These are phyloP conservation scores for Senna siamea DNA, from an alignment of 306 rosid species.

Conservation along the genomic window DNA sequence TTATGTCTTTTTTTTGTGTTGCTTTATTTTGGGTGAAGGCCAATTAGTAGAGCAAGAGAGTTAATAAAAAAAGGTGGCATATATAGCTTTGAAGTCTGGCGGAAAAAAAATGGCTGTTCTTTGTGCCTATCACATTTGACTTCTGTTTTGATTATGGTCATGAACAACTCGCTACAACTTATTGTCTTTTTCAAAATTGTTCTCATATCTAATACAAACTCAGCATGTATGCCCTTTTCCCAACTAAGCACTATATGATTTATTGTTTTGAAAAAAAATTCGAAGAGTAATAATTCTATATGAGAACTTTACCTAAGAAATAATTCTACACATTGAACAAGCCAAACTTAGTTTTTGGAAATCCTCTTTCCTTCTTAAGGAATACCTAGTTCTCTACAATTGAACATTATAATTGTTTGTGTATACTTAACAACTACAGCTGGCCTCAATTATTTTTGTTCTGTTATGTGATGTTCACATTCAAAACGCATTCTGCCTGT, in stretches of 20 bases:
- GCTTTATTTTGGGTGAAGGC: neutral
- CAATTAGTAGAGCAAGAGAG: neutral
- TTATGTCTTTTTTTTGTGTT: neutral
- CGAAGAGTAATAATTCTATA: no score
- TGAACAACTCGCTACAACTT: neutral
- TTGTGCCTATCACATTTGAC: neutral
- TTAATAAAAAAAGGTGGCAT: neutral
- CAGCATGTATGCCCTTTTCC: neutral
- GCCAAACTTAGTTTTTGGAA: neutral
- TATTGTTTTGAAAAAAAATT: no score
- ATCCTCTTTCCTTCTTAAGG: neutral
- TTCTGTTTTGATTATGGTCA: neutral
- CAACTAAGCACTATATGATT: neutral
- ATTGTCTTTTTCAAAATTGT: neutral
- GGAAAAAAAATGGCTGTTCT: neutral
- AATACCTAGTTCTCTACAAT: neutral
- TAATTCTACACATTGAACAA: neutral
- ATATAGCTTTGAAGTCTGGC: neutral
- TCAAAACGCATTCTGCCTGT: neutral
- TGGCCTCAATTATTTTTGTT: neutral
- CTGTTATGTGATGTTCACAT: conserved; percentile 1
- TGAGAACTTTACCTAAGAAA: neutral
- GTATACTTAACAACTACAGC: neutral
- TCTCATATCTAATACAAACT: neutral
- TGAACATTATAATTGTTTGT: neutral